These are phyloP conservation scores for Rhizopus arrhizus DNA, from an alignment of 371 early-diverging fungal genomes.

Conservation along the genomic window DNA sequence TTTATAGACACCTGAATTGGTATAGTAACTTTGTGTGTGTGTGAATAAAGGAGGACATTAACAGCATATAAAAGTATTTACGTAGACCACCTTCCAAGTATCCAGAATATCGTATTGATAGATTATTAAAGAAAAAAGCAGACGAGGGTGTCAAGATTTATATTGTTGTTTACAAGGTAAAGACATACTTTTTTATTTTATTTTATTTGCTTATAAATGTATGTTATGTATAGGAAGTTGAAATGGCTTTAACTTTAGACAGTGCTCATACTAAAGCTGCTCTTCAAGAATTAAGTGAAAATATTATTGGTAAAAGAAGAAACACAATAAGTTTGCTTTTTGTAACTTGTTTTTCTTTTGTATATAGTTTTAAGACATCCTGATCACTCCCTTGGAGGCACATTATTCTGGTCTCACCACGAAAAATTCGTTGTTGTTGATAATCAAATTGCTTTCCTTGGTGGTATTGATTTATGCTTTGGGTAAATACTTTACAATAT, in stretches of 20 bases:
- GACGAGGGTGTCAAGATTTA: slow-evolving; percentile 88
- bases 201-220: background rate
- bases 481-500: slow-evolving; percentile 47
- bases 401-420: slow-evolving; percentile 83
- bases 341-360: slow-evolving; percentile 1
- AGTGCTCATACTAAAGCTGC: slow-evolving; percentile 81
- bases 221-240: slow-evolving; percentile 64
- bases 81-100: slow-evolving; percentile 76
- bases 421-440: slow-evolving; percentile 80
- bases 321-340: background rate
- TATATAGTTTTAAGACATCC: slow-evolving; percentile 80
- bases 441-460: slow-evolving; percentile 84
- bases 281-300: slow-evolving; percentile 74
- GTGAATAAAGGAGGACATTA: slow-evolving; percentile 1
- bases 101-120: slow-evolving; percentile 81
- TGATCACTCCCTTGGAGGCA: slow-evolving; percentile 73
- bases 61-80: slow-evolving; percentile 58
- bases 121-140: slow-evolving; percentile 82
- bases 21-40: slow-evolving; percentile 17
- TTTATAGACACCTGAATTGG: slow-evolving; percentile 52
- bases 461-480: slow-evolving; percentile 93
- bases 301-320: slow-evolving; percentile 65
- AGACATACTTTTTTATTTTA: background rate
- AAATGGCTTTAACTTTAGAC: slow-evolving; percentile 77
- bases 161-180: slow-evolving; percentile 83